These are phyloP conservation scores for Cutaneotrichosporon spelunceum DNA, from an alignment of 1,284 basidiomycete species.

Conservation along the genomic window DNA sequence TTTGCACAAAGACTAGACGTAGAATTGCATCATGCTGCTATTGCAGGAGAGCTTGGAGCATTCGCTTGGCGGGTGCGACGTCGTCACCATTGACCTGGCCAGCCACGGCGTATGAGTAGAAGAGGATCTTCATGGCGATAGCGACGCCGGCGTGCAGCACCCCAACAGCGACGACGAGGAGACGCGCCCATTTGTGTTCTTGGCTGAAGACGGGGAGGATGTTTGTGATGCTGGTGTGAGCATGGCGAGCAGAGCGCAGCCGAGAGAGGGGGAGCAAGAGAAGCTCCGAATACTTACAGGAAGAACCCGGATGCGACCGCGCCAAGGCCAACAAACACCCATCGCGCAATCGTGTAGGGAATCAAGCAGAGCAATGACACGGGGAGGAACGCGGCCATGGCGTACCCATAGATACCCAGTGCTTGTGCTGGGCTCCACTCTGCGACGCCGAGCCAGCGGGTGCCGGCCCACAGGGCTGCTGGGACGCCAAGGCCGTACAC, in stretches of 20 bases:
- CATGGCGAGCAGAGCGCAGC: too few relatives aligned
- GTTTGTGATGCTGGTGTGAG: constrained; percentile 58
- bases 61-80: background rate
- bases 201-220: constrained; percentile 84
- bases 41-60: background rate
- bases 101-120: constrained; percentile 61
- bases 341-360: constrained; percentile 71
- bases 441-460: constrained; percentile 76
- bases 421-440: constrained; percentile 79
- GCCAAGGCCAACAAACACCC: constrained; percentile 69
- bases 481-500: constrained; percentile 78
- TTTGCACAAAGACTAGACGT: constrained; percentile 6
- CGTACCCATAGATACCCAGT: constrained; percentile 56
- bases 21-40: constrained; percentile 7
- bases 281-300: constrained; percentile 59
- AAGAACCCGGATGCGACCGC: constrained; percentile 77
- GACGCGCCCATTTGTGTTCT: constrained; percentile 75
- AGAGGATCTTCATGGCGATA: constrained; percentile 76
- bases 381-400: constrained; percentile 56
- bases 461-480: constrained; percentile 61
- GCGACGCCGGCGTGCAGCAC: constrained; percentile 70
- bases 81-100: background rate
- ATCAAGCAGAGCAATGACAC: constrained; percentile 72
- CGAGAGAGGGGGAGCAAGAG: too few relatives aligned
- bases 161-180: constrained; percentile 69